Conservation (phyloP, 495 filamentous ascomycete genomes). For the Hypoxylon lenormandii region DNA sequence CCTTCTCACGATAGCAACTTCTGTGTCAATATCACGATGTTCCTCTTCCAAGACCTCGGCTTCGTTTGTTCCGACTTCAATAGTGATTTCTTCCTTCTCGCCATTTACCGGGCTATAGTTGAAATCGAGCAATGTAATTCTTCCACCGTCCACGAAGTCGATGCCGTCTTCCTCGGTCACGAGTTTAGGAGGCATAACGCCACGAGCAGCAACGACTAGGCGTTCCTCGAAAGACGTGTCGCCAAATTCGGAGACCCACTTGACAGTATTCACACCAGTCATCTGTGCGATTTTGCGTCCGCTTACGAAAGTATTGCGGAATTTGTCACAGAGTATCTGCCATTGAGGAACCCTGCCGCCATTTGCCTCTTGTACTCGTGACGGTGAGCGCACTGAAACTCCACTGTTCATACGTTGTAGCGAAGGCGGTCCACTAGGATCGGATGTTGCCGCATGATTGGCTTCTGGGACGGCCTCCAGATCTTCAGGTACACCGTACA, state of each 20-base stretch:
- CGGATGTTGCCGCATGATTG: slow-evolving; percentile 40
- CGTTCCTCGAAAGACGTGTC: slow-evolving; percentile 66
- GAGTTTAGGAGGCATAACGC: slow-evolving; percentile 70
- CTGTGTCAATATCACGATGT: slow-evolving; percentile 78
- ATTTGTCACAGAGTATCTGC: slow-evolving; percentile 75
- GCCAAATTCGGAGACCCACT: slow-evolving; percentile 69
- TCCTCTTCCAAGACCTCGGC: slow-evolving; percentile 79
- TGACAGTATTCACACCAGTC: slow-evolving; percentile 68
- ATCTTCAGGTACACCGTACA: slow-evolving; percentile 82
- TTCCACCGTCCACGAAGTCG: slow-evolving; percentile 81
- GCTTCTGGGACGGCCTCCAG: slow-evolving; percentile 68
- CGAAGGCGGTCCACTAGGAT: slow-evolving; percentile 43
- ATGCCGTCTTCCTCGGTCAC: slow-evolving; percentile 78
- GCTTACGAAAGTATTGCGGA: slow-evolving; percentile 71
- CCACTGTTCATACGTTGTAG: slow-evolving; percentile 59
- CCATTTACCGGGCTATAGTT: slow-evolving; percentile 70
- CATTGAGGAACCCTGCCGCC: slow-evolving; percentile 68
- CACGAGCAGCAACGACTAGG: slow-evolving; percentile 79
- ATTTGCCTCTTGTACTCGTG: slow-evolving; percentile 53
- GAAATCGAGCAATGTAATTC: slow-evolving; percentile 83
- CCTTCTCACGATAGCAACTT: slow-evolving; percentile 83
- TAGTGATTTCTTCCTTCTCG: slow-evolving; percentile 65
- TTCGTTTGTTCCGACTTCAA: slow-evolving; percentile 79
- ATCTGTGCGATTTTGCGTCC: slow-evolving; percentile 69
- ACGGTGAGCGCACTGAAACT: slow-evolving; percentile 52